Evolutionary conservation across 345 rosid genomes (phyloP).

Genomic region (Citrus cavaleriei): DNA sequence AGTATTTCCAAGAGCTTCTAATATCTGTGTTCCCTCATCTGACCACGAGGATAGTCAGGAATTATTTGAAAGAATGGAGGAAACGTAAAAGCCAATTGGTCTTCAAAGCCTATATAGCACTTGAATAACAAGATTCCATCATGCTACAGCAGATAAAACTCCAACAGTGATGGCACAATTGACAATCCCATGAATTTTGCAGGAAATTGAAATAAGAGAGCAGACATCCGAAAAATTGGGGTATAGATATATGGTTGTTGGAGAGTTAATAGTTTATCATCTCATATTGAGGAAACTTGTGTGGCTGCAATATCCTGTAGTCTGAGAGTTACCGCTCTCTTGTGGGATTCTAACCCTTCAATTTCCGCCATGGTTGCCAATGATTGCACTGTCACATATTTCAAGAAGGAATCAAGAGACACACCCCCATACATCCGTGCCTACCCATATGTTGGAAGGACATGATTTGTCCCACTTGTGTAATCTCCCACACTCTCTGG

Average conservation of each 20-base stretch:
- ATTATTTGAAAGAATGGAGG: not conserved
- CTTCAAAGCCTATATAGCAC: not conserved
- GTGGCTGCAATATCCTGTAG: constrained; percentile 71
- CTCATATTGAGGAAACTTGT: constrained; percentile 24
- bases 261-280: constrained; percentile 14
- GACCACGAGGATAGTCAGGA: too few relatives aligned
- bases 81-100: not conserved
- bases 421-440: constrained; percentile 71
- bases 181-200: not conserved
- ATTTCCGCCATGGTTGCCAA: constrained; percentile 79
- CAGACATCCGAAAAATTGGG: not conserved
- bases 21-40: too few relatives aligned
- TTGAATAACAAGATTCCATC: not conserved
- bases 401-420: constrained; percentile 79
- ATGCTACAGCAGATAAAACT: not conserved
- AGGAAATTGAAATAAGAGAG: not conserved
- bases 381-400: constrained; percentile 80
- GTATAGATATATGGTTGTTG: not conserved
- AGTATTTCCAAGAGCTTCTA: too few relatives aligned
- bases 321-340: constrained; percentile 75
- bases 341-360: constrained; percentile 88
- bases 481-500: constrained; percentile 97
- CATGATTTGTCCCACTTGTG: constrained; percentile 82
- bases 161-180: not conserved
- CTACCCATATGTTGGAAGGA: constrained; percentile 77